A percentile compares a stretch with the other conserved stretches of the same genome.
Conservation (phyloP, 2,329 filamentous ascomycete genomes). For the Knufia fluminis region DNA sequence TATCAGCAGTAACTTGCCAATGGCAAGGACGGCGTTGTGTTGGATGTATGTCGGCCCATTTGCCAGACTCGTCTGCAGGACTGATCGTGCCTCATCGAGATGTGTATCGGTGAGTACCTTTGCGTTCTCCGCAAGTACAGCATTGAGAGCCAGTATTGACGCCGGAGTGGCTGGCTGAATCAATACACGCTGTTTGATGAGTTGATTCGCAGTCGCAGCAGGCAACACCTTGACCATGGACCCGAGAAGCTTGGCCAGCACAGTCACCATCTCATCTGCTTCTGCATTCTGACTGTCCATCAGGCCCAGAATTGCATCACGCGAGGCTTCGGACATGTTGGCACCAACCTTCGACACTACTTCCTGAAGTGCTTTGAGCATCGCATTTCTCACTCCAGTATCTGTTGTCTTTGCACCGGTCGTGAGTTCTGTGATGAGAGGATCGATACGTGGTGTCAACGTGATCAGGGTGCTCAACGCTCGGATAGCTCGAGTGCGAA, state of each 20-base stretch:
- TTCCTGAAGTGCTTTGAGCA: constrained; percentile 94
- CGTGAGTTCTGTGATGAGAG: constrained; percentile 83
- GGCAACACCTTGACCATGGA: constrained; percentile 82
- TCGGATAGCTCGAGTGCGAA: constrained; percentile 82
- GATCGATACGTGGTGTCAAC: constrained; percentile 88
- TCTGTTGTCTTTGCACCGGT: constrained; percentile 91
- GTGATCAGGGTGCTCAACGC: constrained; percentile 92
- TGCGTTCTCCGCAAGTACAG: constrained; percentile 73
- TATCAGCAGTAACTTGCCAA: constrained; percentile 20
- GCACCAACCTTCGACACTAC: constrained; percentile 88
- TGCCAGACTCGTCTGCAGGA: constrained; percentile 70
- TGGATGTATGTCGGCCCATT: constrained; percentile 73
- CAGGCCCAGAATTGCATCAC: constrained; percentile 72
- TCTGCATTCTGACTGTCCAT: constrained; percentile 80
- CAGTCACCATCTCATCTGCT: constrained; percentile 70
- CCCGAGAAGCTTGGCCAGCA: constrained; percentile 80
- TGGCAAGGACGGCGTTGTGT: constrained; percentile 21
- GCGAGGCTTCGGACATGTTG: constrained; percentile 89
- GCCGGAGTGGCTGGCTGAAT: constrained; percentile 65
- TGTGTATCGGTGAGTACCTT: constrained; percentile 59
- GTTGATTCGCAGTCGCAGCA: constrained; percentile 52
- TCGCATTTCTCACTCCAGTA: constrained; percentile 78
- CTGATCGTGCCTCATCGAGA: constrained; percentile 62
- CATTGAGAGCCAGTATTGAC: constrained; percentile 79
- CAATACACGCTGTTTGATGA: constrained; percentile 67